Evolutionary conservation across 257 asterid genomes (phyloP), one percentile per base, ranked within the genome.

Genomic region (Fraxinus excelsior): DNA sequence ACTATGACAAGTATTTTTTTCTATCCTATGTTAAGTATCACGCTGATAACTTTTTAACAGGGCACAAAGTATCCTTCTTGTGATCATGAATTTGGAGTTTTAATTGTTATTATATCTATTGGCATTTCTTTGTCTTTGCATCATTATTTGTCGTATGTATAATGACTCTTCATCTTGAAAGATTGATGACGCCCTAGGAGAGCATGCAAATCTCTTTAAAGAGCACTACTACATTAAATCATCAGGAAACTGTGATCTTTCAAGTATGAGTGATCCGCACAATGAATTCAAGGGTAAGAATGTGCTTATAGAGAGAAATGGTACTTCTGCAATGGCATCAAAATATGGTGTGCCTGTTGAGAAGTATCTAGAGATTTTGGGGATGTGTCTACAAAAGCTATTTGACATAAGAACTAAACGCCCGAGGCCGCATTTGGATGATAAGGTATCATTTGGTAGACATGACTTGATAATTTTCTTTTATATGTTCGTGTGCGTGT

Each of bases 201-300:
- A 89, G 83, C 90, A 93, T 75, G 91, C 96, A 21, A 60, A 87
- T 51, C 79, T 91, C 29, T 83, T 95, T 73, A 90, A 88, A 85
- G 97, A 87, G 80, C 97, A 95, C 81, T 95, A 91, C 82, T 93
- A 93, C 81, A 11, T 95, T 37, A 95, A 95, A 84, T 60, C 91
- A 13, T 85, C 97, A 0, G 98, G 99, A 32, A 95, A 93, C 73
- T 95, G 99, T 85, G 98, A 93, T 83, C 88, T 93, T 35, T 95
- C 99, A 19, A 88, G 84, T 26, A 88, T 86, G 92, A 95, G 99
- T 77, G 99, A 95, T 81, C 99, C 97, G 31, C 96, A 93, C 81
- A 72, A 84, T 4, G 99, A 95, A 82, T 95, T 95, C 84, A 84
- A 88, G 89, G 97, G 86, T 69, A 91, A 89, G 79, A 95, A 95